These are phyloP conservation scores for Alnus glutinosa DNA, from an alignment of 306 rosid species.

Conservation along the genomic window DNA sequence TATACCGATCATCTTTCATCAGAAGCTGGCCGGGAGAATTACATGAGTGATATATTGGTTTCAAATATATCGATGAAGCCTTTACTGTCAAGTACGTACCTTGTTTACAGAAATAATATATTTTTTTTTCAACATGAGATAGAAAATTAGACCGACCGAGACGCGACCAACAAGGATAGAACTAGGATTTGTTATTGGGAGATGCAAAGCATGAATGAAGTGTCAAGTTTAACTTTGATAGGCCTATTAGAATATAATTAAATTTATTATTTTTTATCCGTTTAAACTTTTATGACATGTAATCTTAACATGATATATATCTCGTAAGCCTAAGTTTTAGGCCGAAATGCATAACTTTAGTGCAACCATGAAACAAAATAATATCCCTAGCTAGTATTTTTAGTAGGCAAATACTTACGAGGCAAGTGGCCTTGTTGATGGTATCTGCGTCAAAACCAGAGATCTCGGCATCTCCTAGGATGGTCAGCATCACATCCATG, in stretches of 20 bases:
- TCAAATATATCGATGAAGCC: neutral
- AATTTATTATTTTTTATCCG: too few relatives aligned
- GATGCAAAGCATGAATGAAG: too few relatives aligned
- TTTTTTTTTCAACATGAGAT: neutral
- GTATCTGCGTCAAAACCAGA: slow-evolving; percentile 6
- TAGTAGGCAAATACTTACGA: neutral
- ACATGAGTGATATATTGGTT: neutral
- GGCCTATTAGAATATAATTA: too few relatives aligned
- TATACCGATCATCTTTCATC: neutral
- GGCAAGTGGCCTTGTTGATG: slow-evolving; percentile 1
- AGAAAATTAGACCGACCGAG: neutral
- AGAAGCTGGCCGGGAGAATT: neutral
- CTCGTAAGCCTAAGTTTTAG: too few relatives aligned
- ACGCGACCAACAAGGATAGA: too few relatives aligned
- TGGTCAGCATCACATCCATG: slow-evolving; percentile 28
- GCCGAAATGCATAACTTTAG: neutral
- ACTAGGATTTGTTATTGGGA: too few relatives aligned
- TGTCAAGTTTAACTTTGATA: too few relatives aligned
- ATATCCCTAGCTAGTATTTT: neutral
- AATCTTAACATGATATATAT: too few relatives aligned
- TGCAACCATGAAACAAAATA: neutral
- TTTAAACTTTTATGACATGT: too few relatives aligned
- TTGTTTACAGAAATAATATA: neutral
- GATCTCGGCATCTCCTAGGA: neutral
- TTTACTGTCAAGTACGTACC: neutral